Evolutionary conservation across 805 yeast genomes (phyloP), one percentile per base, ranked within the genome.

Genomic region (Saturnispora saitoi): DNA sequence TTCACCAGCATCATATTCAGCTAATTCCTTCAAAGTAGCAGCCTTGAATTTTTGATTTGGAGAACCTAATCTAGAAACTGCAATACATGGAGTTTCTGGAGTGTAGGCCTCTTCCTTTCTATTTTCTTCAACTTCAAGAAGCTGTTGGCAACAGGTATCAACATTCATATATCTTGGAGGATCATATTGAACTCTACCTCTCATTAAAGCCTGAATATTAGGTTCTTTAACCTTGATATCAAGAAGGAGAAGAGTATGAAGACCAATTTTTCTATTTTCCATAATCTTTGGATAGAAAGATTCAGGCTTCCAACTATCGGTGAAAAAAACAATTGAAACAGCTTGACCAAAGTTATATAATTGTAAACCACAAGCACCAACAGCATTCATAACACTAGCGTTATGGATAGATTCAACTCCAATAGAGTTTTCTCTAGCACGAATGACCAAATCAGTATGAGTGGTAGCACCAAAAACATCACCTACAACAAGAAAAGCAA

Each of bases 401-500:
- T 91, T 91, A 69, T 91, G 99, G 51, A 91, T 79, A 36, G 85
- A 76, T 61, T 86, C 95, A 40, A 86, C 86, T 45, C 75, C 70
- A 61, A 93, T 87, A 2, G 79, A 79, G 51, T 81, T 72, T 65
- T 86, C 96, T 57, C 95, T 78, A 40, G 99, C 98, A 60, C 99
- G 75, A 51, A 91, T 76, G 38, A 90, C 87, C 54, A 91, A 73
- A 69, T 93, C 99, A 0, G 97, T 88, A 68, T 91, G 99, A 0
- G 99, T 91, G 4, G 99, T 91, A 30, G 99, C 99, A 31, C 99
- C 99, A 62, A 88, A 91, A 31, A 91, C 95, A 65, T 91, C 99
- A 32, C 99, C 99, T 26, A 91, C 99, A 19, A 93, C 99, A 54
- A 93, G 72, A 57, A 91, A 89, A 0, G 97, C 98, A 63, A 91